A percentile compares a stretch with the other conserved stretches of the same genome.
phyloP scores from a whole-genome alignment of 805 yeast species.

The Spathaspora sp. region DNA sequence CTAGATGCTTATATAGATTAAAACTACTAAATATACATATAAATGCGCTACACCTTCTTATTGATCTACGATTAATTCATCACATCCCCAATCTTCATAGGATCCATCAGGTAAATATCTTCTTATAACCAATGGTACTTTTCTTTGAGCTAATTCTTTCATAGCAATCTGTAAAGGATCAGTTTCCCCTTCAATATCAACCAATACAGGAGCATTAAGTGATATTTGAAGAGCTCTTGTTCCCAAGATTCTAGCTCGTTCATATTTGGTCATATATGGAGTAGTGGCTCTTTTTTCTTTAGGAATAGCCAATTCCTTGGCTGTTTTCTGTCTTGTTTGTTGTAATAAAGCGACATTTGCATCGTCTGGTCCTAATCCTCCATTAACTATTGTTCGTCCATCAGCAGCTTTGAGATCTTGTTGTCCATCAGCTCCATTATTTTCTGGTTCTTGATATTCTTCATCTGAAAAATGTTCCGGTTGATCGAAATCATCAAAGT shows the following conservation, averaged over 20 bases:
- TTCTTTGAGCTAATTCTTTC: conserved; percentile 93
- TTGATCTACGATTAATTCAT: conserved; percentile 88
- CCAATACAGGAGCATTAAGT: conserved; percentile 97
- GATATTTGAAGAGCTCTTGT: conserved; percentile 97
- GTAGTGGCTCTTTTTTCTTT: conserved; percentile 89
- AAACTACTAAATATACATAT: neutral
- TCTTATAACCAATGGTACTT: conserved; percentile 92
- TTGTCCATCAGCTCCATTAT: conserved; percentile 27
- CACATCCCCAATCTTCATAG: conserved; percentile 98
- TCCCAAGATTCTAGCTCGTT: conserved; percentile 95
- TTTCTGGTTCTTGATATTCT: conserved; percentile 43
- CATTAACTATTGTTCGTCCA: conserved; percentile 68
- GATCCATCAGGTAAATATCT: conserved; percentile 96
- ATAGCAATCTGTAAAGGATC: conserved; percentile 97
- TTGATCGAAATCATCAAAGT: conserved; percentile 78
- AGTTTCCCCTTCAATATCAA: conserved; percentile 97
- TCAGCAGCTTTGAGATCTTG: conserved; percentile 57
- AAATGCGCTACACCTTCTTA: conserved; percentile 15
- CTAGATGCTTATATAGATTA: conserved; percentile 48
- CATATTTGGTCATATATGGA: conserved; percentile 98
- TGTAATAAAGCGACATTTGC: conserved; percentile 30
- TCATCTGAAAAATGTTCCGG: conserved; percentile 75
- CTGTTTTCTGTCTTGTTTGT: conserved; percentile 41
- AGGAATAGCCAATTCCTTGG: conserved; percentile 81
- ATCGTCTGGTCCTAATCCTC: conserved; percentile 64